Conservation (phyloP, 2,329 filamentous ascomycete species). For the Lecanosticta acicola region DNA sequence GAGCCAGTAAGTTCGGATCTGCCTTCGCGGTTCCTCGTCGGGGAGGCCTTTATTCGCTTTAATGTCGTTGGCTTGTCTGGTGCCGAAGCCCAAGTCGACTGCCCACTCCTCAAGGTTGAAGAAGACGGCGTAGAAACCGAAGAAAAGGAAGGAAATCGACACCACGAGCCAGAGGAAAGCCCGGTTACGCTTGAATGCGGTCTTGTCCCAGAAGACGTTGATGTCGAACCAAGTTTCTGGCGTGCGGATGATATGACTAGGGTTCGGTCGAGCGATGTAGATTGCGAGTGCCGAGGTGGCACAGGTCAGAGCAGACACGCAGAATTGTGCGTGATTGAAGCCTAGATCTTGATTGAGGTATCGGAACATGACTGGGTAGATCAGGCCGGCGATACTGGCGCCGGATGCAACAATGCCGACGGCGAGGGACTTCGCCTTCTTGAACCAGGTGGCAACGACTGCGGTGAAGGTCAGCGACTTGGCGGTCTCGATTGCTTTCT, state of each 20-base stretch:
- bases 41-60: conserved; percentile 16
- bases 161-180: conserved; percentile 43
- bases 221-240: conserved; percentile 36
- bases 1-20: conserved; percentile 45
- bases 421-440: conserved; percentile 42
- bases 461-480: too few species aligned
- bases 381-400: conserved; percentile 38
- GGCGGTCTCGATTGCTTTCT: neutral
- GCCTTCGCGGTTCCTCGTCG: conserved; percentile 22
- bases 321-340: conserved; percentile 43
- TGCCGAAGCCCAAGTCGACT: conserved; percentile 38
- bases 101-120: conserved; percentile 53
- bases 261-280: conserved; percentile 41
- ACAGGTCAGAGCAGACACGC: conserved; percentile 39
- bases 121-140: conserved; percentile 49
- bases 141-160: conserved; percentile 44
- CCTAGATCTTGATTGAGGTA: conserved; percentile 39
- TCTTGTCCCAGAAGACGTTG: conserved; percentile 38
- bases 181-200: conserved; percentile 38
- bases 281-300: conserved; percentile 39
- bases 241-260: conserved; percentile 35
- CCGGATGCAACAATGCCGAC: conserved; percentile 48
- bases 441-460: conserved; percentile 49
- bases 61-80: conserved; percentile 22
- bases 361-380: conserved; percentile 45